These are phyloP conservation scores for Coelastrella sp. DNA, from an alignment of 139 green algal genomes.

Conservation along the genomic window DNA sequence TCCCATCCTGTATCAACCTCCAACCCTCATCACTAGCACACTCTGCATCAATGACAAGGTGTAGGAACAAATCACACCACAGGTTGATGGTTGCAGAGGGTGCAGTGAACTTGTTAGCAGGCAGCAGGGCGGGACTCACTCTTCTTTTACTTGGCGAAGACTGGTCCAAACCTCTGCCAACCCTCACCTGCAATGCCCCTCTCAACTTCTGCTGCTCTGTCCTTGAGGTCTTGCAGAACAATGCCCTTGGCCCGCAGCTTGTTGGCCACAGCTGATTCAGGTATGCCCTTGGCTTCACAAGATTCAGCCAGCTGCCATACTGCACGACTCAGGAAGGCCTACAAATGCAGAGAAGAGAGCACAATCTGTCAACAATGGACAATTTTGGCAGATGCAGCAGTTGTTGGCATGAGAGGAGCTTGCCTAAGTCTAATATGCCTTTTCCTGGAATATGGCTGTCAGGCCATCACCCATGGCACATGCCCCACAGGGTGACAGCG, in stretches of 20 bases:
- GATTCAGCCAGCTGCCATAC: not conserved
- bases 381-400: not conserved
- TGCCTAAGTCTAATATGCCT: not conserved
- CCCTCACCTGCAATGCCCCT: slow-evolving; percentile 1
- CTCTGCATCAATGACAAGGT: not conserved
- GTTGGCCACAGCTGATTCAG: slow-evolving; percentile 13
- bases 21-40: slow-evolving; percentile 36
- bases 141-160: not conserved
- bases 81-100: not conserved
- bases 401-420: not conserved
- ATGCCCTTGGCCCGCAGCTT: slow-evolving; percentile 3
- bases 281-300: not conserved
- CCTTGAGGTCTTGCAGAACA: slow-evolving; percentile 17
- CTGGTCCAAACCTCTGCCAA: slow-evolving; percentile 2
- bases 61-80: not conserved
- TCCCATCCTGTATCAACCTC: slow-evolving; percentile 31
- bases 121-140: not conserved
- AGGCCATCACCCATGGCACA: no score
- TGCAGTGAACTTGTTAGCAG: not conserved
- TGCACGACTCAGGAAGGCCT: slow-evolving; percentile 17
- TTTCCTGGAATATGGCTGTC: no score
- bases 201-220: slow-evolving; percentile 27
- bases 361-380: not conserved
- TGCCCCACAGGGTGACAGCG: not conserved
- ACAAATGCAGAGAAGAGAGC: not conserved